phyloP scores from a whole-genome alignment of 768 basidiomycete species.

The Calocera viscosa region DNA sequence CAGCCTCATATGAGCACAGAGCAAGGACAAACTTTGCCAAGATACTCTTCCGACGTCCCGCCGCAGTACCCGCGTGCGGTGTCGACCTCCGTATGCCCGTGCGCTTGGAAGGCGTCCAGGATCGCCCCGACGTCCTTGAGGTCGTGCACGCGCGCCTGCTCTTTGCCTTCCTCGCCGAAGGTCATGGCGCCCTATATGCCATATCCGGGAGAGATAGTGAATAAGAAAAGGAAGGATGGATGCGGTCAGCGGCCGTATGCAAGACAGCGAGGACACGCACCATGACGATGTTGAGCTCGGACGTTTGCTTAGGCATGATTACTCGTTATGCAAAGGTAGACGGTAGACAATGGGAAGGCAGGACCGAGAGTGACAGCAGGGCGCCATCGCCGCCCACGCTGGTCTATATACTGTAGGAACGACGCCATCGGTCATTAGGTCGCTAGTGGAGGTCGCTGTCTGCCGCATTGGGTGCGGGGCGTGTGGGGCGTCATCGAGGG shows the following conservation, averaged over 20 bases:
- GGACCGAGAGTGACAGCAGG: no score
- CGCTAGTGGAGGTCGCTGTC: no score
- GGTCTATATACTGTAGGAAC: no score
- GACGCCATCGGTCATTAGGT: no score
- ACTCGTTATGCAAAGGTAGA: no score
- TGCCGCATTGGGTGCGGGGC: no score
- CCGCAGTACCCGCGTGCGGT: conserved; percentile 22
- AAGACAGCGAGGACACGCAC: conserved; percentile 20
- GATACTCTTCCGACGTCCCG: conserved; percentile 29
- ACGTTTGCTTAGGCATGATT: conserved; percentile 26
- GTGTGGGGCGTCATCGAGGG: no score
- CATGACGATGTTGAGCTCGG: conserved; percentile 41
- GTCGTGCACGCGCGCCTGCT: conserved; percentile 35
- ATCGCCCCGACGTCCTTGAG: conserved; percentile 39
- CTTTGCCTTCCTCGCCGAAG: conserved; percentile 37
- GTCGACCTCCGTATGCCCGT: conserved; percentile 37
- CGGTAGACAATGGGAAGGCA: no score
- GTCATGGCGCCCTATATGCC: conserved; percentile 40
- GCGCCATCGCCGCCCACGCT: no score
- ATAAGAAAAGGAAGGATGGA: neutral
- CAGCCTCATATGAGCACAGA: neutral
- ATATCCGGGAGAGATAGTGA: neutral
- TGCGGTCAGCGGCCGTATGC: neutral
- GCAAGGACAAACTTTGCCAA: conserved; percentile 28
- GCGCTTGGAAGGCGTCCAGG: conserved; percentile 40